Base-by-base conservation (phyloP, 257 asterid species). In the Lavandula angustifolia region DNA sequence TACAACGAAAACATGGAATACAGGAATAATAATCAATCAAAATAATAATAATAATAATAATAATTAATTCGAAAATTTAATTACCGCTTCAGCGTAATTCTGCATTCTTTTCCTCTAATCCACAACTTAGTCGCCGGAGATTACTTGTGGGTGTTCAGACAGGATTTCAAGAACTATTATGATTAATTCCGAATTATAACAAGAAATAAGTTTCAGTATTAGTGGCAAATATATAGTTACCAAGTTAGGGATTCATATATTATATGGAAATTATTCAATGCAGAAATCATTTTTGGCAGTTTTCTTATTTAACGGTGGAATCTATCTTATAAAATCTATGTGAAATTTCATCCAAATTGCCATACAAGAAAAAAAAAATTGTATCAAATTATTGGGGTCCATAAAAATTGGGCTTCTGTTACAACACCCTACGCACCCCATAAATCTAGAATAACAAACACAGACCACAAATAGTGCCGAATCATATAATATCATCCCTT, bases 1-100 rank as follows among this genome's bases (percentile, higher is more conserved):
- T 85, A 44, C 50, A 76, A 6, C 44, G 55, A 6, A 54, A 7
- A 3, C 6, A 52, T 2, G n/a, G n/a, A n/a, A n/a, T n/a, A n/a
- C n/a, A n/a, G n/a, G n/a, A n/a, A n/a, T n/a, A n/a, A n/a, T n/a
- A n/a, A n/a, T n/a, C n/a, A n/a, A n/a, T n/a, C n/a, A n/a, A n/a
- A n/a, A n/a, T n/a, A n/a, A n/a, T n/a, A n/a, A n/a, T n/a, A n/a
- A n/a, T n/a, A n/a, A n/a, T n/a, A n/a, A n/a, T n/a, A n/a, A n/a
- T n/a, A n/a, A n/a, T n/a, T n/a, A n/a, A n/a, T n/a, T n/a, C n/a
- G n/a, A n/a, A n/a, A n/a, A 11, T 2, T 42, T 50, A 17, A 60
- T 50, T 78, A 78, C 83, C 55, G 64, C 72, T 61, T 78, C 78
- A 5, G 83, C 83, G 13, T 49, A 66, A 43, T 62, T 72, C 62